A percentile compares a stretch with the other conserved stretches of the same genome.
These are phyloP conservation scores for Berberis thunbergii DNA, from an alignment of 164 flowering plant genomes.

Conservation along the genomic window DNA sequence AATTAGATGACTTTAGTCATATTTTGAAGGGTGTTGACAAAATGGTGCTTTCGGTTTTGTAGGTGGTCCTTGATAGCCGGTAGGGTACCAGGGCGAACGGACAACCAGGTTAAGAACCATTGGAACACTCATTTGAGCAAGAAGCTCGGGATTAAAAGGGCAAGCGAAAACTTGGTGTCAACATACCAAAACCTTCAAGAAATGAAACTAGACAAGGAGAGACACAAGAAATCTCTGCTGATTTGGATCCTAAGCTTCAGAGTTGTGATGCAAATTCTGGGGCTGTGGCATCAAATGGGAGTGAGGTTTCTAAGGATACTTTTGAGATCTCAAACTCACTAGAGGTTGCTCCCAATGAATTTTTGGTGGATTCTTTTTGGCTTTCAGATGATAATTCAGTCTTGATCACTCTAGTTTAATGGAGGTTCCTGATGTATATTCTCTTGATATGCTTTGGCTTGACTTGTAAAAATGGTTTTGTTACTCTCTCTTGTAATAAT, in stretches of 20 bases:
- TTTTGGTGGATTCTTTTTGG: neutral
- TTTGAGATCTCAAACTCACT: neutral
- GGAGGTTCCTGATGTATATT: neutral
- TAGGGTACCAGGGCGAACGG: neutral
- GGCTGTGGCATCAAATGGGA: neutral
- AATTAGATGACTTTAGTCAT: neutral
- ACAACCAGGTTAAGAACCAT: conserved; percentile 1
- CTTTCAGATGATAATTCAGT: neutral
- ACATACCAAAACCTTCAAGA: neutral
- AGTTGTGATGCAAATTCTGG: neutral
- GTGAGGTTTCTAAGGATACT: neutral
- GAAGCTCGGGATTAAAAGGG: neutral
- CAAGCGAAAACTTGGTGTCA: neutral
- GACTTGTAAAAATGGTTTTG: neutral
- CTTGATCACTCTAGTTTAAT: neutral
- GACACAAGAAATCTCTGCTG: neutral
- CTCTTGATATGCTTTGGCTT: neutral
- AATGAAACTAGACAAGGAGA: neutral
- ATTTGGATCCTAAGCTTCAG: neutral
- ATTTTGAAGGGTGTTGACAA: neutral
- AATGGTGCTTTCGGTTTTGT: neutral
- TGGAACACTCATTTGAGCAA: conserved; percentile 31
- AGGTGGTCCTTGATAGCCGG: neutral
- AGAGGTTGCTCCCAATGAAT: neutral
- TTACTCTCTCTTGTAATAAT: too few relatives aligned